A percentile compares a stretch with the other conserved stretches of the same genome.
Conservation (phyloP, 2,329 filamentous ascomycete genomes). For the Stagonosporopsis tanaceti region DNA sequence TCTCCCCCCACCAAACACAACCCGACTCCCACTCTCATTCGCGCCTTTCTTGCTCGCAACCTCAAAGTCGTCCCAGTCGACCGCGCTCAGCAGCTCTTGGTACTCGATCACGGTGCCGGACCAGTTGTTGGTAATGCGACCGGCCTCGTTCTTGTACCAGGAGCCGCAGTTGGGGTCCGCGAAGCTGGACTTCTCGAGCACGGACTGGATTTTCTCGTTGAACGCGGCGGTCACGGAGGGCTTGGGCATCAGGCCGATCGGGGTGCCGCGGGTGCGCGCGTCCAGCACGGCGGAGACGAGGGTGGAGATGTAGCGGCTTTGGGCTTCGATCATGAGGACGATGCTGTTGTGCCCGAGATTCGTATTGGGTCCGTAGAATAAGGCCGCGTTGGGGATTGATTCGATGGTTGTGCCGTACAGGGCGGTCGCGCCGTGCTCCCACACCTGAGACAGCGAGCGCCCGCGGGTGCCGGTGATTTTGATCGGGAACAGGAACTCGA, state of each 20-base stretch:
- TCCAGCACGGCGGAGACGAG: slow-evolving; percentile 60
- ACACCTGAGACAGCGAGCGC: slow-evolving; percentile 58
- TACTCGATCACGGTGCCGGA: slow-evolving; percentile 63
- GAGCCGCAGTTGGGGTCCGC: slow-evolving; percentile 62
- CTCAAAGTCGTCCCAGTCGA: slow-evolving; percentile 58
- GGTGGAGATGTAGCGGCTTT: slow-evolving; percentile 62
- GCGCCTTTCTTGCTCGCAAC: slow-evolving; percentile 20
- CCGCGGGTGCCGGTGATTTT: slow-evolving; percentile 58
- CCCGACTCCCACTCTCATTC: slow-evolving; percentile 36
- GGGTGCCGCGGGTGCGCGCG: slow-evolving; percentile 51
- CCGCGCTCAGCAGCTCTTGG: slow-evolving; percentile 55
- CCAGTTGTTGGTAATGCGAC: slow-evolving; percentile 67
- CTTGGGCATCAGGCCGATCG: slow-evolving; percentile 58
- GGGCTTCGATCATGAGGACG: slow-evolving; percentile 69
- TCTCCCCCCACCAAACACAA: slow-evolving; percentile 46
- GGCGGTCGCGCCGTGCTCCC: slow-evolving; percentile 61
- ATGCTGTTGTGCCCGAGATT: slow-evolving; percentile 64
- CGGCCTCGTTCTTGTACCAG: slow-evolving; percentile 66
- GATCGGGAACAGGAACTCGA: slow-evolving; percentile 67
- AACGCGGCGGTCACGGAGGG: slow-evolving; percentile 50
- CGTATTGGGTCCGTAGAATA: slow-evolving; percentile 67
- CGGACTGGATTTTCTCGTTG: slow-evolving; percentile 57
- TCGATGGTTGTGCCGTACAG: slow-evolving; percentile 62
- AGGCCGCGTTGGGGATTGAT: slow-evolving; percentile 63
- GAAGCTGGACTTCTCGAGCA: slow-evolving; percentile 57